Conservation (phyloP, 805 yeast species). For the Candida sphagnicola region DNA sequence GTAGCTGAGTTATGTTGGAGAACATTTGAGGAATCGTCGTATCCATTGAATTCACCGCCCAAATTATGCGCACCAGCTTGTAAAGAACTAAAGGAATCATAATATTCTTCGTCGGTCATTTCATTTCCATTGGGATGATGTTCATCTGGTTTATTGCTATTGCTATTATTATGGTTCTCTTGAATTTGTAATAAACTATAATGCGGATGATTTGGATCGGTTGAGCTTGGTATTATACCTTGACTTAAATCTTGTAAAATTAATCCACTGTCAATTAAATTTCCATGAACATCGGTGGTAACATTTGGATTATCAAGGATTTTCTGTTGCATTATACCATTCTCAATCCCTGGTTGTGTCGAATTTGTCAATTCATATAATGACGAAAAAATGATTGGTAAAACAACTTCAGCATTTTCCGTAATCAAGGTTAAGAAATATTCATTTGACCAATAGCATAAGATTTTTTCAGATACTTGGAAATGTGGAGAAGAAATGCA, state of each 20-base stretch:
- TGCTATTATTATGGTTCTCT: conserved; percentile 8
- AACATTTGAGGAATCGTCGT: conserved; percentile 25
- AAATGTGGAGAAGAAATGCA: conserved; percentile 94
- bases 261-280: conserved; percentile 35
- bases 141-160: conserved; percentile 5
- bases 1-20: conserved; percentile 45
- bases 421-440: conserved; percentile 86
- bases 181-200: conserved; percentile 13
- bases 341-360: conserved; percentile 41
- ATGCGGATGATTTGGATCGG: conserved; percentile 22
- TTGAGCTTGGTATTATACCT: conserved; percentile 20
- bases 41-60: conserved; percentile 25
- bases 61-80: conserved; percentile 19
- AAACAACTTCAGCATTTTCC: conserved; percentile 86
- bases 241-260: conserved; percentile 23
- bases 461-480: conserved; percentile 94
- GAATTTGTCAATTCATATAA: conserved; percentile 74
- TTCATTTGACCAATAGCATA: conserved; percentile 93
- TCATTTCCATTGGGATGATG: conserved; percentile 21
- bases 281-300: conserved; percentile 40
- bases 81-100: conserved; percentile 36
- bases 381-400: conserved; percentile 89
- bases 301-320: conserved; percentile 33
- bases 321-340: conserved; percentile 37
- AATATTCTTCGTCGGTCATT: conserved; percentile 42